Base-by-base conservation (phyloP, 164 flowering plant genomes). In the Tetracentron sinense region DNA sequence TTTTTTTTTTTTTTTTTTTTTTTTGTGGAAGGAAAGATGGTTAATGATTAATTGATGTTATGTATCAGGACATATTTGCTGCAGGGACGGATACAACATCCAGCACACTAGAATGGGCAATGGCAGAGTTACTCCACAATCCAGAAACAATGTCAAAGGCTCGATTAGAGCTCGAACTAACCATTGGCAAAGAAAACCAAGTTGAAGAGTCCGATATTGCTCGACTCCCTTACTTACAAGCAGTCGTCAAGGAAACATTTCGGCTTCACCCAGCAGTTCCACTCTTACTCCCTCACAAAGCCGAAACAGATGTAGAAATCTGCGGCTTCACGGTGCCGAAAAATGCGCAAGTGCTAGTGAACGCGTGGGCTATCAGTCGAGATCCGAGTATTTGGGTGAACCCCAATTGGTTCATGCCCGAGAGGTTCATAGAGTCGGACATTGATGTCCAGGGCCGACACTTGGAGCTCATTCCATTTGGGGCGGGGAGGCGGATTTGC, bases 51-150 rank as follows among this genome's bases (percentile, higher is more conserved):
- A n/a, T n/a, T n/a, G n/a, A n/a, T n/a, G n/a, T n/a, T n/a, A n/a
- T n/a, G n/a, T n/a, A n/a, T n/a, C n/a, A n/a, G 70, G 65, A 60
- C 54, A 20, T 67, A n/a, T 52, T 67, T 20, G 8, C 60, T 0
- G 70, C 35, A 12, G 70, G 64, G 28, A 67, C 52, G 0, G 70
- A 67, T 7, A 67, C 70, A 30, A 60, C 65, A 0, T 14, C 70
- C 7, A 51, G 44, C 20, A 51, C 61, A 42, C n/a, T 47, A 4
- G 70, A 67, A 54, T 67, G 65, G 70, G 59, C 60, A 35, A 67
- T 67, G 70, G 54, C 70, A 6, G 65, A 53, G 54, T 25, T 67
- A 3, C 59, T 67, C 8, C 27, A n/a, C 44, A 51, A 60, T 11
- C 64, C 70, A 14, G 11, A 4, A 4, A 50, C 33, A 27, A 30